Evolutionary conservation across 78 protist genomes (phyloP).

Genomic region (Emiliania huxleyi): DNA sequence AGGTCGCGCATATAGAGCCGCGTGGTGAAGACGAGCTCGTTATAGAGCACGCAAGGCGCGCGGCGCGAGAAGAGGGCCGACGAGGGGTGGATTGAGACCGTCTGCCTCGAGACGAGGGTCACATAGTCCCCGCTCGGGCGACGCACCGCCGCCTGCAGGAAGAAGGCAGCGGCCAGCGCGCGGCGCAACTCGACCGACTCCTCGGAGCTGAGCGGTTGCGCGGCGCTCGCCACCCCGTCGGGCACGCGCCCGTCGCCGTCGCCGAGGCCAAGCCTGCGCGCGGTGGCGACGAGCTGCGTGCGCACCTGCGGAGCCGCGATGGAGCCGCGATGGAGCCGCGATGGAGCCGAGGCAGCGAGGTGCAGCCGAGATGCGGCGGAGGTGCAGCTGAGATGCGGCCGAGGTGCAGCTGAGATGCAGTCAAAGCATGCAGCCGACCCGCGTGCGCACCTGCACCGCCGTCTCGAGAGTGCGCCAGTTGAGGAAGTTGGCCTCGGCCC

Average conservation of each 20-base stretch:
- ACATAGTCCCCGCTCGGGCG: neutral
- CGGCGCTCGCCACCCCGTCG: no score
- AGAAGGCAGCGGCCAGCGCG: neutral
- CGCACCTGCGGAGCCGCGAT: no score
- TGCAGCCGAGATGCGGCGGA: no score
- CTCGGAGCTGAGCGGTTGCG: neutral
- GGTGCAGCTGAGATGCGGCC: no score
- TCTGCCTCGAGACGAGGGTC: neutral
- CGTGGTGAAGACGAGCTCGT: constrained; percentile 65
- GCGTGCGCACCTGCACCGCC: neutral
- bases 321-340: no score
- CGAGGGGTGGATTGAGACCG: constrained; percentile 33
- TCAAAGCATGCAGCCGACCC: neutral
- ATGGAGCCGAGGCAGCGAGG: no score
- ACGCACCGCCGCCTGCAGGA: neutral
- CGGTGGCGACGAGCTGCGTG: no score
- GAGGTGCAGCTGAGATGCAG: no score
- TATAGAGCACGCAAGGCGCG: constrained; percentile 59
- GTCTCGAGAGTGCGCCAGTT: neutral
- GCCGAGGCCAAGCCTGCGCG: no score
- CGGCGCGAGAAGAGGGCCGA: constrained; percentile 20
- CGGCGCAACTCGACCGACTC: neutral
- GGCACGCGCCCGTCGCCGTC: no score
- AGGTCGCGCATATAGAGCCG: constrained; percentile 82
- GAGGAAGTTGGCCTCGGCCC: neutral